A percentile compares a stretch with the other conserved stretches of the same genome.
Evolutionary conservation across 495 filamentous ascomycete species (phyloP).

Genomic region (Penicillium parvum): DNA sequence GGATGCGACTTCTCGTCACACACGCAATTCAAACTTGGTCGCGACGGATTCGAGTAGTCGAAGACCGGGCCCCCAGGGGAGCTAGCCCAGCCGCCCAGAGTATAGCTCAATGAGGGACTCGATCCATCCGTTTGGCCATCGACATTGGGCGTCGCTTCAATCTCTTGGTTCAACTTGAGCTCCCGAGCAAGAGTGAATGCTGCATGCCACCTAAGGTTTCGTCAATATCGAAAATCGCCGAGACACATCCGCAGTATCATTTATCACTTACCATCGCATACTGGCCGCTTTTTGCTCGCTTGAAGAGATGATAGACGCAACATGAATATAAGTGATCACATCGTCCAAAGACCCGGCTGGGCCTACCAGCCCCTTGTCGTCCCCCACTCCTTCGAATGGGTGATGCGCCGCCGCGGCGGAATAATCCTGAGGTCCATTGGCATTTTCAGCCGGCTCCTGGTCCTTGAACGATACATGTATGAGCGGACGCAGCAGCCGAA

Average conservation of each 20-base stretch:
- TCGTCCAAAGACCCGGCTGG: conserved; percentile 70
- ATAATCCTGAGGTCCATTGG: conserved; percentile 26
- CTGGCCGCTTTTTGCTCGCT: conserved; percentile 95
- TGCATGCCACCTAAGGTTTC: conserved; percentile 74
- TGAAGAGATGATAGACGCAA: conserved; percentile 78
- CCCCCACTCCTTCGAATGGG: conserved; percentile 60
- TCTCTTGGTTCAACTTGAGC: conserved; percentile 84
- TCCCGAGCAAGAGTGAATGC: conserved; percentile 91
- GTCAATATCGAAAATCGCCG: background rate
- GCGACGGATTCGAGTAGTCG: conserved; percentile 36
- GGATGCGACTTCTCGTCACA: conserved; percentile 29
- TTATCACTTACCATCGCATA: conserved; percentile 67
- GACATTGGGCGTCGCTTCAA: conserved; percentile 56
- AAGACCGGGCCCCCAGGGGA: conserved; percentile 35
- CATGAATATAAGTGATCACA: conserved; percentile 48
- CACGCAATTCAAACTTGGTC: conserved; percentile 40
- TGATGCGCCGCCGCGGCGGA: conserved; percentile 34
- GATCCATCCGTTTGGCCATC: conserved; percentile 35
- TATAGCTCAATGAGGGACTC: conserved; percentile 34
- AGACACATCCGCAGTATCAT: background rate
- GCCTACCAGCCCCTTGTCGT: conserved; percentile 71
- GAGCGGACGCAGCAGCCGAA: conserved; percentile 77
- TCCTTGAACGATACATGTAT: conserved; percentile 61
- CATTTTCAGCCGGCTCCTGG: conserved; percentile 27
- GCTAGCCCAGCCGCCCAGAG: conserved; percentile 51